A percentile compares a stretch with the other conserved stretches of the same genome.
Evolutionary conservation across 2,329 filamentous ascomycete species (phyloP).

Genomic region (Coniochaeta sp.): DNA sequence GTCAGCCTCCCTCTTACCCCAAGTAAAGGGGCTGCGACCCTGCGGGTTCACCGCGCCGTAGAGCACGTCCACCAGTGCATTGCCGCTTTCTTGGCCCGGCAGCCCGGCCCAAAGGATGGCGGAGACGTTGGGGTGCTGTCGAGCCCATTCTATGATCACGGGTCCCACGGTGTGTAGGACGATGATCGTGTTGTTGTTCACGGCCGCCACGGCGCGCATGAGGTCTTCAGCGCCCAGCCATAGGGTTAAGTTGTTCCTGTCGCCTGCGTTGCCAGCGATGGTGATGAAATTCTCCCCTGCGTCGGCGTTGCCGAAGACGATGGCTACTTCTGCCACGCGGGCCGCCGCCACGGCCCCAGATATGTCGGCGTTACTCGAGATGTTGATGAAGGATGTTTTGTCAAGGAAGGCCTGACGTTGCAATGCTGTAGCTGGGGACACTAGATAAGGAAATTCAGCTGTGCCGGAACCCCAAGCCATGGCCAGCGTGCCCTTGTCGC

Average conservation of each 20-base stretch:
- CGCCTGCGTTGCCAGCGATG: constrained; percentile 58
- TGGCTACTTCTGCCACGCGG: constrained; percentile 60
- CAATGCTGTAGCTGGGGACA: constrained; percentile 57
- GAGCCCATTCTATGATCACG: constrained; percentile 57
- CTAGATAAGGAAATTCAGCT: constrained; percentile 73
- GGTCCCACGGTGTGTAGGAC: constrained; percentile 50
- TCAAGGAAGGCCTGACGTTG: constrained; percentile 49
- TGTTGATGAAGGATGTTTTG: constrained; percentile 45
- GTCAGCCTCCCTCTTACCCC: constrained; percentile 61
- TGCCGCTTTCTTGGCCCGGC: constrained; percentile 47
- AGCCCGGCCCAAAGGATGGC: constrained; percentile 46
- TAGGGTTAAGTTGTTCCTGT: constrained; percentile 66
- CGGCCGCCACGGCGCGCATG: constrained; percentile 60
- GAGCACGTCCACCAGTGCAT: constrained; percentile 35
- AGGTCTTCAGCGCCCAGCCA: constrained; percentile 72
- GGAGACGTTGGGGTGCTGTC: constrained; percentile 45
- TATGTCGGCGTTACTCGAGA: constrained; percentile 37
- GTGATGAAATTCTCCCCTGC: constrained; percentile 68
- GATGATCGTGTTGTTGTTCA: constrained; percentile 45
- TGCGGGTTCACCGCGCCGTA: constrained; percentile 44
- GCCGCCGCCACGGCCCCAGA: constrained; percentile 41
- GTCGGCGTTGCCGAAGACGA: constrained; percentile 78
- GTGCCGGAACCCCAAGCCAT: constrained; percentile 85
- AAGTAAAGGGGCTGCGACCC: constrained; percentile 76
- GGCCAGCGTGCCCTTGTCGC: constrained; percentile 75